phyloP scores from a whole-genome alignment of 2,329 filamentous ascomycete genomes.

The Epichloe gansuensis region DNA sequence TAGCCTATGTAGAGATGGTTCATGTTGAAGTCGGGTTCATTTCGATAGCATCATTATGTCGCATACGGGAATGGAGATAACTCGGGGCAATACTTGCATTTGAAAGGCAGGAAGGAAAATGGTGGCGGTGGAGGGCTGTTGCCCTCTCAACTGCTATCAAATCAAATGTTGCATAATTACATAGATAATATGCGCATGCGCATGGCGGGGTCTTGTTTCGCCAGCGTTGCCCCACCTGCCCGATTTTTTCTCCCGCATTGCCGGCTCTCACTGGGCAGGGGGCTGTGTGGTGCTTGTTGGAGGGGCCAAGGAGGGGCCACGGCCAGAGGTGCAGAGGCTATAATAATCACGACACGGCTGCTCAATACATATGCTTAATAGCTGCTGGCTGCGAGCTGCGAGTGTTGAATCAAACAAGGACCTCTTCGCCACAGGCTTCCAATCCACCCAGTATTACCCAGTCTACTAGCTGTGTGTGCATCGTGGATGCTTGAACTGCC shows the following conservation, averaged over 20 bases:
- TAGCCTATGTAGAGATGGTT: not conserved
- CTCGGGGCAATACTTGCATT: not conserved
- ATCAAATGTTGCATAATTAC: too few relatives aligned
- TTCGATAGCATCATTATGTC: not conserved
- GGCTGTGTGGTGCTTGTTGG: not conserved
- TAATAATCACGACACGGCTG: not conserved
- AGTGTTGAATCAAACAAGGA: too few relatives aligned
- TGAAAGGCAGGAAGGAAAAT: too few relatives aligned
- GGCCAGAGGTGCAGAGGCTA: not conserved
- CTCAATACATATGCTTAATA: too few relatives aligned
- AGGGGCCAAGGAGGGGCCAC: not conserved
- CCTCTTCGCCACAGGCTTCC: too few relatives aligned
- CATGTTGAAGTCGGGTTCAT: not conserved
- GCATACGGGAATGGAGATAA: not conserved
- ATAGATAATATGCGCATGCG: too few relatives aligned
- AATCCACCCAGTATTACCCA: too few relatives aligned
- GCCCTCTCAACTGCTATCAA: slow-evolving; percentile 4
- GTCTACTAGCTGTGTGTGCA: not conserved
- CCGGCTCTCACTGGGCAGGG: slow-evolving; percentile 3
- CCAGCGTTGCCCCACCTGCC: slow-evolving; percentile 10
- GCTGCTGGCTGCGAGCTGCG: too few relatives aligned
- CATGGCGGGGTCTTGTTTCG: slow-evolving; percentile 6
- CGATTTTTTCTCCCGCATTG: slow-evolving; percentile 9
- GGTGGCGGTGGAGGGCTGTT: slow-evolving; percentile 8
- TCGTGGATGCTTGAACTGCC: too few relatives aligned